Evolutionary conservation across 768 basidiomycete genomes (phyloP).

Genomic region (Boletellus ananiceps): DNA sequence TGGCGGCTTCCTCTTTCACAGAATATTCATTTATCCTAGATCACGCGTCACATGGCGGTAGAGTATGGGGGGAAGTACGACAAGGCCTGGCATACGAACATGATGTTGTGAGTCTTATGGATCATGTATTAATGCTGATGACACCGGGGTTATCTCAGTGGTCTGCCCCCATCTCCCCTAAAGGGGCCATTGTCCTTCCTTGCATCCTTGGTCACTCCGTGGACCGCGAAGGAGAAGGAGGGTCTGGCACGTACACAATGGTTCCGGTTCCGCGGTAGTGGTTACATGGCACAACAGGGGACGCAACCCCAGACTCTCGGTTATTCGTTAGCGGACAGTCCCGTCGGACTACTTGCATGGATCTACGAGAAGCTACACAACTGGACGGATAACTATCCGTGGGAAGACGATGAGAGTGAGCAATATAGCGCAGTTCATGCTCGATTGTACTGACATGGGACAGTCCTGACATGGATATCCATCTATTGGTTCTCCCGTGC

Average conservation of each 20-base stretch:
- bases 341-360: slow-evolving; percentile 50
- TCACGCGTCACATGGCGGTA: slow-evolving; percentile 32
- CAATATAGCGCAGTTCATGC: no score
- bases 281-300: slow-evolving; percentile 30
- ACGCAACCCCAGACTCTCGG: slow-evolving; percentile 53
- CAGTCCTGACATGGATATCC: slow-evolving; percentile 59
- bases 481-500: slow-evolving; percentile 56
- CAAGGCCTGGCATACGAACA: slow-evolving; percentile 53
- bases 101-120: slow-evolving; percentile 35
- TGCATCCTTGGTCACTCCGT: slow-evolving; percentile 23
- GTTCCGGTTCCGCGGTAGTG: slow-evolving; percentile 23
- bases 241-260: slow-evolving; percentile 17
- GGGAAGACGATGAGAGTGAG: slow-evolving; percentile 56
- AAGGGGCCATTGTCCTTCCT: slow-evolving; percentile 29
- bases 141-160: slow-evolving; percentile 12
- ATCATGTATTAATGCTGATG: neutral
- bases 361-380: slow-evolving; percentile 48
- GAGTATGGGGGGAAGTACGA: slow-evolving; percentile 38
- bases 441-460: neutral
- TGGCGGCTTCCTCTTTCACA: neutral
- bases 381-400: slow-evolving; percentile 51
- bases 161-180: slow-evolving; percentile 17
- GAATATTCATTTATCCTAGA: slow-evolving; percentile 19
- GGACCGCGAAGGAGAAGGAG: slow-evolving; percentile 25
- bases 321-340: slow-evolving; percentile 54